Evolutionary conservation across 2,329 filamentous ascomycete species (phyloP).

Genomic region (Aspergillus vadensis): DNA sequence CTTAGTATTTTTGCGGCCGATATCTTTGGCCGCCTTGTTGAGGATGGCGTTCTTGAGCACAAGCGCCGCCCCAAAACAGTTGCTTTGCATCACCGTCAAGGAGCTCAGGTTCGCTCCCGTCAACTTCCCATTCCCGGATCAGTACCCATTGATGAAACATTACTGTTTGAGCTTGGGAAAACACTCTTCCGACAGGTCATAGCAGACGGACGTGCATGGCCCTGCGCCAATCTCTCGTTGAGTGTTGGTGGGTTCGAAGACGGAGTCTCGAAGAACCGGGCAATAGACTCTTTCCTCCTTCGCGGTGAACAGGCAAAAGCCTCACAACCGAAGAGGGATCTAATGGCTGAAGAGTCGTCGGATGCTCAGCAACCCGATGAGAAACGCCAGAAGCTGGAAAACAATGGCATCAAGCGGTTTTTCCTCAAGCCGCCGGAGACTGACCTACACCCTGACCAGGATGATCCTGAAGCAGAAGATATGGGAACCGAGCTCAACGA

Average conservation of each 20-base stretch:
- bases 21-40: conserved; percentile 83
- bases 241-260: conserved; percentile 94
- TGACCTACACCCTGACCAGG: conserved; percentile 13
- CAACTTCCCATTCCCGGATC: conserved; percentile 76
- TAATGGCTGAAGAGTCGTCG: conserved; percentile 14
- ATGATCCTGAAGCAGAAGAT: neutral
- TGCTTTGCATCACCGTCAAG: conserved; percentile 78
- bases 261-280: conserved; percentile 77
- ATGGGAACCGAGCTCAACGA: neutral
- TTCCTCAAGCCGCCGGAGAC: conserved; percentile 49
- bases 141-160: conserved; percentile 68
- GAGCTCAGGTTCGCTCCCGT: conserved; percentile 71
- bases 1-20: conserved; percentile 88
- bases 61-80: conserved; percentile 83
- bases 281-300: conserved; percentile 83
- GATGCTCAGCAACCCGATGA: conserved; percentile 25
- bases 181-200: conserved; percentile 76
- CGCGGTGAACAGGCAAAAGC: conserved; percentile 61
- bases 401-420: conserved; percentile 59
- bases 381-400: conserved; percentile 53
- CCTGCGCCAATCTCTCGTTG: conserved; percentile 85
- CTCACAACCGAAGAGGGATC: conserved; percentile 30
- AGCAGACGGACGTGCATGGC: conserved; percentile 79
- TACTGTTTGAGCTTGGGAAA: conserved; percentile 74
- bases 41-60: conserved; percentile 87